Evolutionary conservation across 2,329 filamentous ascomycete genomes (phyloP), one percentile per base, ranked within the genome.

Genomic region (Hymenoscyphus occultus): DNA sequence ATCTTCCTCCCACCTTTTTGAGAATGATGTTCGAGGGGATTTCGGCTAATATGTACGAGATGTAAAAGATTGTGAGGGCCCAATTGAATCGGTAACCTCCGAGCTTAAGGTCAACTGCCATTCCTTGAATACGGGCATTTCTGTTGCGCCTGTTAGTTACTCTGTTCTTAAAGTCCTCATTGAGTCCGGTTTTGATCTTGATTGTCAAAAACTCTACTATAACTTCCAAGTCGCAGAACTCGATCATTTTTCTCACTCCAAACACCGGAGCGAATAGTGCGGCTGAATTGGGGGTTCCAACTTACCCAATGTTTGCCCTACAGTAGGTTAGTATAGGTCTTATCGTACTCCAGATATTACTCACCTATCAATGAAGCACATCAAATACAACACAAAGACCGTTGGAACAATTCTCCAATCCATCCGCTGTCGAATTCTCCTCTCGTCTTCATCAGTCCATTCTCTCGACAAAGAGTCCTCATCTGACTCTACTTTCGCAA

Each of bases 71-170:
- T n/a, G 82, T 81, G 32, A 89, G 78, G 5, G 85, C 77, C 83
- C 84, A 87, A 65, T 83, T 81, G 76, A 87, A 89, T 78, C 82
- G 82, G 7, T 71, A 72, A 0, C 82, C 80, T 68, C 65, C 71
- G 32, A 76, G 68, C 3, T 86, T 80, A 31, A 88, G 78, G 72
- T 89, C 86, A 32, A 79, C 78, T 66, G 86, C 83, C 83, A 89
- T 84, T 71, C 86, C 86, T 59, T 86, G 85, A 60, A 88, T 84
- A 56, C 81, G 81, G 56, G 86, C 86, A 71, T 87, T 86, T 59
- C 84, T 84, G 51, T 86, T 84, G 28, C 10, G 22, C 6, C 2
- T 59, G 42, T 56, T 40, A 51, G 28, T 12, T 16, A n/a, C 39
- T 40, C n/a, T 40, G 19, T 28, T 19, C 19, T 48, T 1, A 51